These are phyloP conservation scores for Ceratocystis harringtonii DNA, from an alignment of 2,329 filamentous ascomycete genomes.

Conservation along the genomic window DNA sequence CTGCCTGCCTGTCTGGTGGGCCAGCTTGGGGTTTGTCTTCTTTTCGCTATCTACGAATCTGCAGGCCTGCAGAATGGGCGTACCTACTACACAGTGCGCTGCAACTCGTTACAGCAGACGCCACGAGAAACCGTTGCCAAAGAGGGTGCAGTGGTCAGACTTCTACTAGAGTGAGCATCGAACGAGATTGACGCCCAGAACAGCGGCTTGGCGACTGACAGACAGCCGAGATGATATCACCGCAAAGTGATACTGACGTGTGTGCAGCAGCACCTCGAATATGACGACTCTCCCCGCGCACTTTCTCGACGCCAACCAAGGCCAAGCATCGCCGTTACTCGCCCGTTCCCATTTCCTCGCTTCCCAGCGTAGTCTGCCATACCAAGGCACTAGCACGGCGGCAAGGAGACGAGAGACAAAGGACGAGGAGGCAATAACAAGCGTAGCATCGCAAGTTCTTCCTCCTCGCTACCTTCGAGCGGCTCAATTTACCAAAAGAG, in stretches of 20 bases:
- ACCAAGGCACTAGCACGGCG: background rate
- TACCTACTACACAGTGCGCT: background rate
- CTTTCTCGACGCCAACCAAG: background rate
- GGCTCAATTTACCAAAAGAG: background rate
- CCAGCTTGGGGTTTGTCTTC: background rate
- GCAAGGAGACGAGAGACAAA: background rate
- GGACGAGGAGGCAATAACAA: background rate
- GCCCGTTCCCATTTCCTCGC: too few relatives aligned
- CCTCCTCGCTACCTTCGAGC: background rate
- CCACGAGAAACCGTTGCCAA: background rate
- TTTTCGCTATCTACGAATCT: background rate
- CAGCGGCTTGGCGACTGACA: background rate
- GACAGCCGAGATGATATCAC: background rate
- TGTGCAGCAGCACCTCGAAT: background rate
- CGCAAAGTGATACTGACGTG: background rate
- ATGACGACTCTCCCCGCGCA: background rate
- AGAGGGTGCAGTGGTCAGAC: background rate
- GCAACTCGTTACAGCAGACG: background rate
- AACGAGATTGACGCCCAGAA: slow-evolving; percentile 12
- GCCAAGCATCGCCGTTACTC: too few relatives aligned
- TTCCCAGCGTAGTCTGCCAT: too few relatives aligned
- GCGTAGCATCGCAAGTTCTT: background rate
- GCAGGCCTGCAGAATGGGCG: background rate
- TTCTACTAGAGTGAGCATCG: slow-evolving; percentile 1
- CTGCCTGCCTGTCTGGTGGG: background rate